These are phyloP conservation scores for Cucumis cinereus DNA, from an alignment of 306 rosid genomes.

Conservation along the genomic window DNA sequence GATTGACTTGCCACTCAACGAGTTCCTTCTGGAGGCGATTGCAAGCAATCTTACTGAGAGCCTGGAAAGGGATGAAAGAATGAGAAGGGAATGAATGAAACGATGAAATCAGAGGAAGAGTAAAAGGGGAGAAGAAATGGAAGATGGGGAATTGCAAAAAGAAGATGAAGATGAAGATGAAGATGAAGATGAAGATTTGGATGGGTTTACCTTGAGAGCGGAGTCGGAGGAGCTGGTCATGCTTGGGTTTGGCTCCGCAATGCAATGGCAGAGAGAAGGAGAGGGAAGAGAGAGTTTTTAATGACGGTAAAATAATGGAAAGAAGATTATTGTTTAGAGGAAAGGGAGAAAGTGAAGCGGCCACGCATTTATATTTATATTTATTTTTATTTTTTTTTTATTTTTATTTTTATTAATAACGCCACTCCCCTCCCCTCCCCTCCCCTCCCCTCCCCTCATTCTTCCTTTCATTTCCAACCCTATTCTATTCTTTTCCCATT, in stretches of 20 bases:
- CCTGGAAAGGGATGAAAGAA: slow-evolving; percentile 18
- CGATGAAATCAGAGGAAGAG: neutral
- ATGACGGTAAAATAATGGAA: neutral
- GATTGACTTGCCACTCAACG: slow-evolving; percentile 96
- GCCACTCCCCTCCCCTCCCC: no score
- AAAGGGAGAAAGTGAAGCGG: slow-evolving; percentile 22
- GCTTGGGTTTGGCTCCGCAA: slow-evolving; percentile 23
- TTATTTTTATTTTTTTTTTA: no score
- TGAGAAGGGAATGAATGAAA: neutral
- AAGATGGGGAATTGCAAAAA: neutral
- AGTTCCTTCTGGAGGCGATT: slow-evolving; percentile 98
- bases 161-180: neutral
- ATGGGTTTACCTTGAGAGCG: slow-evolving; percentile 67
- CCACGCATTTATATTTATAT: no score
- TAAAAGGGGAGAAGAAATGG: neutral
- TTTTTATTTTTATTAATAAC: slow-evolving; percentile 7
- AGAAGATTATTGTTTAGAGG: slow-evolving; percentile 24
- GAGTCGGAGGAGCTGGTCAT: slow-evolving; percentile 93
- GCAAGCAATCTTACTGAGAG: slow-evolving; percentile 95
- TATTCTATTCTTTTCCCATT: neutral
- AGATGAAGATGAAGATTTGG: neutral
- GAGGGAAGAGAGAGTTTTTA: neutral
- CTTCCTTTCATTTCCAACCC: neutral
- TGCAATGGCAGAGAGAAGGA: slow-evolving; percentile 16
- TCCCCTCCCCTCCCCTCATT: neutral